Base-by-base conservation (phyloP, 2,329 filamentous ascomycete species). In the Hymenoscyphus occultus region DNA sequence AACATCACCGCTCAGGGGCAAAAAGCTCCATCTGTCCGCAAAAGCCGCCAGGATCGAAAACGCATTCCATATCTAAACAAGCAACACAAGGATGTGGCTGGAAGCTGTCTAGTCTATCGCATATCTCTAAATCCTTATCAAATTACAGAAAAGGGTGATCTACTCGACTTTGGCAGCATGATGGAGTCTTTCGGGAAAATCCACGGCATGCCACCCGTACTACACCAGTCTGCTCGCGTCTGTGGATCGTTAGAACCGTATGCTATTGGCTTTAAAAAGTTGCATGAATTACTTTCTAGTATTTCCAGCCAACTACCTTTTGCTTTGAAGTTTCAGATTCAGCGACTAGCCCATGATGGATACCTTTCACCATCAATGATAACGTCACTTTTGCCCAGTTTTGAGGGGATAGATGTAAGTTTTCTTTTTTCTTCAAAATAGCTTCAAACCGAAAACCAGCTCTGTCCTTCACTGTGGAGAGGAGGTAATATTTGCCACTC, bases 281-380 rank as follows among this genome's bases (percentile, higher is more conserved):
- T 64, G n/a, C 7, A 45, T 2, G 13, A 9, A 14, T 3, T 32
- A 1, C 51, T 64, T 14, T 45, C 58, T 22, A 51, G 45, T 13
- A 39, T 39, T 9, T 35, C 16, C 39, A 5, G 35, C 19, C 16
- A 12, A 16, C 13, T 64, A 14, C 48, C 58, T 9, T 64, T 64
- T 22, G 58, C 10, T 19, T n/a, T 60, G 16, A 60, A 60, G 28
- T 64, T 64, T 31, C 62, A 64, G 31, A 57, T 64, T 10, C 62
- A 64, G 13, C 57, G 42, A 28, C 58, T 64, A 12, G 58, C 87
- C 0, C 80, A 82, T 70, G 90, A 90, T 69, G 85, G 84, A 28
- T 86, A 83, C 63, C 78, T 92, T 1, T 78, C 85, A 13, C 89
- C 90, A 0, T 70, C 72, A 0, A 83, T 77, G 1, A 84, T 86